phyloP scores from a whole-genome alignment of 2,329 filamentous ascomycete genomes.

The Sarocladium strictum region DNA sequence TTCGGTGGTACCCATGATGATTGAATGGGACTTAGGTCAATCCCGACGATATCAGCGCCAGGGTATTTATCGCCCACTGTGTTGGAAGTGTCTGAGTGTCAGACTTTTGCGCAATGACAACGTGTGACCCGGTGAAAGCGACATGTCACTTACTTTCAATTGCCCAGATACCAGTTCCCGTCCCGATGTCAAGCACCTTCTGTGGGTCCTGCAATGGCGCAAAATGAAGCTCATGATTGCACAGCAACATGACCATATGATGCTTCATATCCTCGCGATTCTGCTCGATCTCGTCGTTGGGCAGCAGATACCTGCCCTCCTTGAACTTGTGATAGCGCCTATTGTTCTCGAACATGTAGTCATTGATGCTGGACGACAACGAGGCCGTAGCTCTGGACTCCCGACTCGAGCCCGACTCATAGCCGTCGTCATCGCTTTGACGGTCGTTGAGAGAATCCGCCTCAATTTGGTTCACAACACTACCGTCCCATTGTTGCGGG shows the following conservation, averaged over 20 bases:
- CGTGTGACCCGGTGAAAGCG: not conserved
- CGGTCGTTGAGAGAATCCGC: not conserved
- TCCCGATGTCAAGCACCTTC: constrained; percentile 36
- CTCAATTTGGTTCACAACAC: constrained; percentile 4
- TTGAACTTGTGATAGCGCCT: constrained; percentile 36
- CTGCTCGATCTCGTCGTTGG: constrained; percentile 39
- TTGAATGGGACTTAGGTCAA: constrained; percentile 20
- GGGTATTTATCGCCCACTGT: constrained; percentile 20
- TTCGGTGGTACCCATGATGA: constrained; percentile 32
- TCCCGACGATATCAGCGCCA: constrained; percentile 16
- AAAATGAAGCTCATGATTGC: constrained; percentile 32
- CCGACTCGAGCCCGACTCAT: constrained; percentile 16
- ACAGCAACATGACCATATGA: constrained; percentile 20
- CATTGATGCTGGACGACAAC: constrained; percentile 27
- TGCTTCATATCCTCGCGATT: constrained; percentile 32
- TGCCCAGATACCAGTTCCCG: constrained; percentile 34
- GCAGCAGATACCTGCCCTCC: constrained; percentile 31
- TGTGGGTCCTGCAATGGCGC: constrained; percentile 33
- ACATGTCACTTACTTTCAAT: constrained; percentile 29
- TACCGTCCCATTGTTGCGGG: constrained; percentile 5
- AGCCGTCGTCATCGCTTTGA: not conserved
- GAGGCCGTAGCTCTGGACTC: constrained; percentile 21
- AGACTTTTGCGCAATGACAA: too few relatives aligned
- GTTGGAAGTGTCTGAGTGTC: too few relatives aligned
- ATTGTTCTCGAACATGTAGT: constrained; percentile 36